Base-by-base conservation (phyloP, 192 early-diverging fungal species). In the Entophlyctis luteolus region DNA sequence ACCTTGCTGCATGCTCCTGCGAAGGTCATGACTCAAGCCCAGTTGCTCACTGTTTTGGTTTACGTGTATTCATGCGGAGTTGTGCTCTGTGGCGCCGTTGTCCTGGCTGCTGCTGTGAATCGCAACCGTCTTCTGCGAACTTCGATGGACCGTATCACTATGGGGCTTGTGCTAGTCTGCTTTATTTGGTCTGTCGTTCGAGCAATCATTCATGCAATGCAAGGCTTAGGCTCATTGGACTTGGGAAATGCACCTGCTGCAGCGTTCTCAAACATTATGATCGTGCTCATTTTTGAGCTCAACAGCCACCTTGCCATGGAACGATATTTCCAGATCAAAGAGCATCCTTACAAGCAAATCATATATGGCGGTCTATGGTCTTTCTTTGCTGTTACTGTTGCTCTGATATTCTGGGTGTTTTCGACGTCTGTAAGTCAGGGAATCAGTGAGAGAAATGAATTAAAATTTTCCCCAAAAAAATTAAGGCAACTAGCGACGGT, bases 131-230 rank as follows among this genome's bases (percentile, higher is more conserved):
- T 60, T 20, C n/a, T 60, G 10, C 29, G 36, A 46, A 46, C 35
- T 12, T 32, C 14, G 16, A n/a, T 60, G 35, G 59, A 60, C 28
- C 39, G 59, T 14, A 12, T 38, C 27, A 60, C 59, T 46, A 14
- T 20, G 18, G 2, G 18, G 0, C 55, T 57, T 16, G 33, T 57
- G 32, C 33, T 1, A 10, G 14, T 34, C 55, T 57, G 29, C 33
- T 57, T 57, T 23, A 36, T 57, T 1, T 57, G 55, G 55, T 57
- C 55, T 36, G 18, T 57, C 2, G 55, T 29, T 34, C 55, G 55
- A 10, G 14, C 55, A 28, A 12, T 34, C 25, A 33, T 57, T 57
- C 18, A 57, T 14, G 33, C 16, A 14, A 18, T 57, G 14, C 8
- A 22, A 12, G 55, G 18, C 55, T 22, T 25, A 1, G 37, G 37